A percentile compares a stretch with the other conserved stretches of the same genome.
Evolutionary conservation across 257 asterid species (phyloP).

Genomic region (Nicotiana attenuata): DNA sequence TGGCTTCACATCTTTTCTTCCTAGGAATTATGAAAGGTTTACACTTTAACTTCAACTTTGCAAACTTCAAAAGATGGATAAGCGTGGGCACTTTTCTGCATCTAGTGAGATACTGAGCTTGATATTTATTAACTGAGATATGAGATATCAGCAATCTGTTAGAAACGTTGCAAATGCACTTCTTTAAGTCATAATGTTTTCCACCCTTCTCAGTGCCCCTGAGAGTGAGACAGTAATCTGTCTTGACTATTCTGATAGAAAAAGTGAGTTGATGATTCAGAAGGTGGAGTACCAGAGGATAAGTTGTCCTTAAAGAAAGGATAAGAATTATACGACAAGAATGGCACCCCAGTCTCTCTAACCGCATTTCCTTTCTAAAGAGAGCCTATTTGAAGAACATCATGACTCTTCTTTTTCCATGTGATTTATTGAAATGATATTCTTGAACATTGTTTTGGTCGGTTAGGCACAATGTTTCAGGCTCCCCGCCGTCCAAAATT

Average conservation of each 20-base stretch:
- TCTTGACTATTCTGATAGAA: neutral
- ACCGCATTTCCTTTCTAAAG: neutral
- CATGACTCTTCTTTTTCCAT: neutral
- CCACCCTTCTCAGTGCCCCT: neutral
- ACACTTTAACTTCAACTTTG: neutral
- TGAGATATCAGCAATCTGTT: neutral
- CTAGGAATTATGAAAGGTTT: neutral
- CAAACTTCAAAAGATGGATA: conserved; percentile 1
- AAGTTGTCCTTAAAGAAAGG: neutral
- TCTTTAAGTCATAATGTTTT: neutral
- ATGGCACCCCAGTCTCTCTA: neutral
- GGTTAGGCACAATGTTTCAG: neutral
- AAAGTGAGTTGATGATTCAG: neutral
- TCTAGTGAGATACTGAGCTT: neutral
- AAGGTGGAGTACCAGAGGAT: neutral
- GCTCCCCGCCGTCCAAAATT: neutral
- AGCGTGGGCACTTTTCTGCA: neutral
- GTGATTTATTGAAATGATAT: neutral
- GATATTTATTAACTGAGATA: neutral
- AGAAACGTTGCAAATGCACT: neutral
- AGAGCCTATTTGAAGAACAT: neutral
- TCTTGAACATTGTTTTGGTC: neutral
- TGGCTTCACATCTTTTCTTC: neutral
- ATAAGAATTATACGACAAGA: neutral
- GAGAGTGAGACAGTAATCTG: neutral